Evolutionary conservation across 2,329 filamentous ascomycete species (phyloP).

Genomic region (Colletotrichum filicis): DNA sequence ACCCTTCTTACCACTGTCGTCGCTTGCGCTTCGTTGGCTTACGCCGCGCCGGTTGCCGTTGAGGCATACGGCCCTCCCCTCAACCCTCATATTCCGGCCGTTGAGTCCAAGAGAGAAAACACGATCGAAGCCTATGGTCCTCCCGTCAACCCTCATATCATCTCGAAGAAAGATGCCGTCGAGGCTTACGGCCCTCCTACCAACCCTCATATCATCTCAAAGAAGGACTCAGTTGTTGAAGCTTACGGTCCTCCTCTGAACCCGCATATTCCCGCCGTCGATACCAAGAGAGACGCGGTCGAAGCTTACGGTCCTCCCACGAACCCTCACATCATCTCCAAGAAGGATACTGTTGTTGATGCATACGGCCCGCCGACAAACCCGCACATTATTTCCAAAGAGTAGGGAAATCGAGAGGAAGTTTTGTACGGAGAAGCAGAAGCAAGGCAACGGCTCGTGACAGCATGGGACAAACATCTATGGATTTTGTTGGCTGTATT

Average conservation of each 20-base stretch:
- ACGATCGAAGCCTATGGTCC: slow-evolving; percentile 21
- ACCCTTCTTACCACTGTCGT: slow-evolving; percentile 15
- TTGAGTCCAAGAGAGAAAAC: neutral
- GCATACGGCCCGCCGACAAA: slow-evolving; percentile 19
- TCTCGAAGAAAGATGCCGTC: neutral
- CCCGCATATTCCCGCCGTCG: slow-evolving; percentile 13
- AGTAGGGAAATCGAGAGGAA: neutral
- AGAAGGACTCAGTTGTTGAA: slow-evolving; percentile 13
- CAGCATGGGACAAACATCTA: neutral
- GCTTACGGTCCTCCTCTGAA: slow-evolving; percentile 23
- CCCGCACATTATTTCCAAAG: slow-evolving; percentile 19
- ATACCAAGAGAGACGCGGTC: slow-evolving; percentile 1
- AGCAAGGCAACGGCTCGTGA: neutral
- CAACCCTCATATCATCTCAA: slow-evolving; percentile 18
- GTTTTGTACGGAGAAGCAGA: neutral
- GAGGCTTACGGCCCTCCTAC: slow-evolving; percentile 19
- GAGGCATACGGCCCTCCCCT: slow-evolving; percentile 23
- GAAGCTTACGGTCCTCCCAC: slow-evolving; percentile 24
- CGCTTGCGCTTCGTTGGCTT: slow-evolving; percentile 11
- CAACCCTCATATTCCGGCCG: slow-evolving; percentile 12
- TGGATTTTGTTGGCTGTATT: neutral
- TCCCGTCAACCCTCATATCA: slow-evolving; percentile 17
- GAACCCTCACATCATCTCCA: slow-evolving; percentile 21
- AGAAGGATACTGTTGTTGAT: slow-evolving; percentile 6
- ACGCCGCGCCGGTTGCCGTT: slow-evolving; percentile 2